Conservation (phyloP, 1,284 basidiomycete species). For the Boletellus sp. region DNA sequence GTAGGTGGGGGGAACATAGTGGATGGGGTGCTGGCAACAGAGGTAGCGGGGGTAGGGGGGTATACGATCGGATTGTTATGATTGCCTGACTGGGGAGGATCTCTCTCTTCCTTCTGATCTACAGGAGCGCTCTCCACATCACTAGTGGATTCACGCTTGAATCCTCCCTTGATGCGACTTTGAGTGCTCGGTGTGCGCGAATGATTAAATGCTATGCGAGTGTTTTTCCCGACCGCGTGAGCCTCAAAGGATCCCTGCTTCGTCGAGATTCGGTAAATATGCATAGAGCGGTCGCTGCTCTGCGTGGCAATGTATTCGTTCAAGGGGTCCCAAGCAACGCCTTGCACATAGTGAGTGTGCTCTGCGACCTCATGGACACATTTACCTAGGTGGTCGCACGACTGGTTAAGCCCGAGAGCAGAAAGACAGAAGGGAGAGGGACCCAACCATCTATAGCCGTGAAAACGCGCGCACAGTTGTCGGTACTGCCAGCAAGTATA, state of each 20-base stretch:
- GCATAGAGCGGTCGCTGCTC: slow-evolving; percentile 88
- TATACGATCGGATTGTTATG: slow-evolving; percentile 33
- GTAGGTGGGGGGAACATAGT: slow-evolving; percentile 74
- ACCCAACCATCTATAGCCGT: slow-evolving; percentile 67
- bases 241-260: slow-evolving; percentile 81
- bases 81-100: slow-evolving; percentile 20
- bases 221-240: slow-evolving; percentile 81
- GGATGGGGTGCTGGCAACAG: slow-evolving; percentile 55
- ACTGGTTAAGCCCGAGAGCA: slow-evolving; percentile 4
- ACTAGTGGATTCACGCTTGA: slow-evolving; percentile 72
- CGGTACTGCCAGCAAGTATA: slow-evolving; percentile 92
- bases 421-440: slow-evolving; percentile 3
- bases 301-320: slow-evolving; percentile 95
- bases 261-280: slow-evolving; percentile 78
- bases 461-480: slow-evolving; percentile 90
- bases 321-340: slow-evolving; percentile 94
- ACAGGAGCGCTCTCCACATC: slow-evolving; percentile 65
- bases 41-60: slow-evolving; percentile 62
- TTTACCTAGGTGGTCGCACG: slow-evolving; percentile 50
- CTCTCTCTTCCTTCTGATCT: slow-evolving; percentile 43
- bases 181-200: slow-evolving; percentile 63
- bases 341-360: slow-evolving; percentile 93
- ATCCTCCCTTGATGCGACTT: slow-evolving; percentile 39
- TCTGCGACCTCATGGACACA: slow-evolving; percentile 83
- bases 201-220: slow-evolving; percentile 65